phyloP scores from a whole-genome alignment of 441 rosid species.

The Corymbia citriodora region DNA sequence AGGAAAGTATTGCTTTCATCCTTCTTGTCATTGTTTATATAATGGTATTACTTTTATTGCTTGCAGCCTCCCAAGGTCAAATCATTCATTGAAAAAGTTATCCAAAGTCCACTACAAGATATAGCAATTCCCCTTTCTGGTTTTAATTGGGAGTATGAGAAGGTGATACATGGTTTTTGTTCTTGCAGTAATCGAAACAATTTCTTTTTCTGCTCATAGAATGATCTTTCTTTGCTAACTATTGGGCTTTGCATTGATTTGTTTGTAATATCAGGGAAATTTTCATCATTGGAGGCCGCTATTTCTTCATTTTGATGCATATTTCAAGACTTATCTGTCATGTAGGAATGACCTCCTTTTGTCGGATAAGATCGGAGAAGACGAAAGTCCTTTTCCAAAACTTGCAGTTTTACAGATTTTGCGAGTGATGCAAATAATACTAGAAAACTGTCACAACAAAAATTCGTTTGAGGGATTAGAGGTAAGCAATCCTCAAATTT shows the following conservation, averaged over 20 bases:
- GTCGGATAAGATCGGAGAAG: conserved; percentile 66
- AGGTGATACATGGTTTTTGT: conserved; percentile 40
- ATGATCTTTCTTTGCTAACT: conserved; percentile 8
- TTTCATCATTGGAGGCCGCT: conserved; percentile 99
- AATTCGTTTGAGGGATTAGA: conserved; percentile 92
- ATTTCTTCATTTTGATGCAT: conserved; percentile 89
- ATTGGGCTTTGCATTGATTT: conserved; percentile 19
- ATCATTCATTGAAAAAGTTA: conserved; percentile 90
- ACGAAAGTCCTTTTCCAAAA: conserved; percentile 77
- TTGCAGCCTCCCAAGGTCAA: conserved; percentile 89
- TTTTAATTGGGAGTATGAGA: conserved; percentile 88
- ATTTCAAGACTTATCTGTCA: conserved; percentile 79
- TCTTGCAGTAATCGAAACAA: neutral
- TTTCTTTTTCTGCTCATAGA: neutral
- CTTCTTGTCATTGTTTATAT: neutral
- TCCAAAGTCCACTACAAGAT: conserved; percentile 94
- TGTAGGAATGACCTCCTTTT: conserved; percentile 79
- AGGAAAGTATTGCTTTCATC: neutral
- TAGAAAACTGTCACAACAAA: conserved; percentile 93
- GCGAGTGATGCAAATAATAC: conserved; percentile 83
- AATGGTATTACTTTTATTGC: conserved; percentile 5
- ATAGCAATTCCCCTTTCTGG: conserved; percentile 98
- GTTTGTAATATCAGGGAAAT: conserved; percentile 59
- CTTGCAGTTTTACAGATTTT: conserved; percentile 79
- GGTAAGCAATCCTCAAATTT: conserved; percentile 35